These are phyloP conservation scores for Physcia stellaris DNA, from an alignment of 495 filamentous ascomycete species.

Conservation along the genomic window DNA sequence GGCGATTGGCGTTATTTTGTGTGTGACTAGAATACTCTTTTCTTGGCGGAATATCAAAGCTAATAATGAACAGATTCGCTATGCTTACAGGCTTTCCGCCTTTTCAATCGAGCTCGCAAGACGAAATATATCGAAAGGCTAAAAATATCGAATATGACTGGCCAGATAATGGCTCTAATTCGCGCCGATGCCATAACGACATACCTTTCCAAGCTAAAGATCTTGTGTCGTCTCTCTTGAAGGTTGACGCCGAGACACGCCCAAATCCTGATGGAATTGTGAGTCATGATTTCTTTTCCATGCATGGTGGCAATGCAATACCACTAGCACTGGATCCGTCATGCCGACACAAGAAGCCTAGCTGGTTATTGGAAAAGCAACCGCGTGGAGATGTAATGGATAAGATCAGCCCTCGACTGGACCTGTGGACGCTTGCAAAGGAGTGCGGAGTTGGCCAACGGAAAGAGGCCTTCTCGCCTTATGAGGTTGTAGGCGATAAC, in stretches of 20 bases:
- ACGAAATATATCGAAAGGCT: slow-evolving; percentile 73
- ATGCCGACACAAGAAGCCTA: slow-evolving; percentile 28
- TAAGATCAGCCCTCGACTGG: slow-evolving; percentile 27
- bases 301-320: slow-evolving; percentile 38
- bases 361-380: slow-evolving; percentile 27
- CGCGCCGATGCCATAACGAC: slow-evolving; percentile 19
- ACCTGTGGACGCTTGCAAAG: slow-evolving; percentile 33
- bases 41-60: neutral
- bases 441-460: slow-evolving; percentile 35
- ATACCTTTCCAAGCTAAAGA: slow-evolving; percentile 57
- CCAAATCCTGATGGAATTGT: slow-evolving; percentile 72
- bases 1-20: slow-evolving; percentile 95
- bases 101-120: slow-evolving; percentile 73
- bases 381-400: slow-evolving; percentile 36
- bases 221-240: slow-evolving; percentile 60
- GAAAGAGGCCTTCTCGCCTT: slow-evolving; percentile 5
- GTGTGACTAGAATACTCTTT: slow-evolving; percentile 19
- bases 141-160: slow-evolving; percentile 61
- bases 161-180: slow-evolving; percentile 42
- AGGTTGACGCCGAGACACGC: slow-evolving; percentile 55
- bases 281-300: slow-evolving; percentile 67
- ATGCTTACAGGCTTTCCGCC: slow-evolving; percentile 84
- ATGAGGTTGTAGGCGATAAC: slow-evolving; percentile 16
- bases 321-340: slow-evolving; percentile 30
- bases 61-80: slow-evolving; percentile 43